A percentile compares a stretch with the other conserved stretches of the same genome.
phyloP scores from a whole-genome alignment of 1,284 basidiomycete genomes.

The Boletus semigastroideus region DNA sequence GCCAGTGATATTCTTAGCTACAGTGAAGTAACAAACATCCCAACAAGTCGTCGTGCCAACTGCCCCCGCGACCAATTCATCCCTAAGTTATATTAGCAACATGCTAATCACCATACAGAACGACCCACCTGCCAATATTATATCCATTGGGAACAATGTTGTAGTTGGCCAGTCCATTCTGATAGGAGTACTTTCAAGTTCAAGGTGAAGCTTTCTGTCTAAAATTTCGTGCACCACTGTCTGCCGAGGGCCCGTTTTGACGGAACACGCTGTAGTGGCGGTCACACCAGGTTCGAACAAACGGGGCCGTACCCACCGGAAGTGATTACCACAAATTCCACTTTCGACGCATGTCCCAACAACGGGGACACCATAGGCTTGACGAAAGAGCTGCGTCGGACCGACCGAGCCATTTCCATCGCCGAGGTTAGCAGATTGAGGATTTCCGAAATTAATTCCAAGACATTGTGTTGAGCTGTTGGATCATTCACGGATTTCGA shows the following conservation, averaged over 20 bases:
- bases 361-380: slow-evolving; percentile 49
- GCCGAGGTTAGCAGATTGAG: slow-evolving; percentile 62
- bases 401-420: slow-evolving; percentile 53
- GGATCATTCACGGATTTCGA: not conserved
- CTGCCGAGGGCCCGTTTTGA: slow-evolving; percentile 54
- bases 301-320: slow-evolving; percentile 43
- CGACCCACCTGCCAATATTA: slow-evolving; percentile 44
- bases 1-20: slow-evolving; percentile 35
- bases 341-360: slow-evolving; percentile 62
- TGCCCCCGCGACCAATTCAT: slow-evolving; percentile 46
- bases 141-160: slow-evolving; percentile 55
- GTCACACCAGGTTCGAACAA: not conserved
- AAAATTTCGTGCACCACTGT: slow-evolving; percentile 47
- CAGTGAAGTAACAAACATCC: slow-evolving; percentile 51
- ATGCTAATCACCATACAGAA: not conserved
- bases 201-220: not conserved
- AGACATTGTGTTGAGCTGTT: slow-evolving; percentile 62
- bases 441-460: slow-evolving; percentile 55
- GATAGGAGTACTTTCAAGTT: not conserved
- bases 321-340: slow-evolving; percentile 65
- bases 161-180: slow-evolving; percentile 44
- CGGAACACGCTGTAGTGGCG: slow-evolving; percentile 44
- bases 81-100: slow-evolving; percentile 26
- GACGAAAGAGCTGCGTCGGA: slow-evolving; percentile 54
- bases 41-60: slow-evolving; percentile 43